Evolutionary conservation across 441 rosid genomes (phyloP), one percentile per base, ranked within the genome.

Genomic region (Daphne laureola): DNA sequence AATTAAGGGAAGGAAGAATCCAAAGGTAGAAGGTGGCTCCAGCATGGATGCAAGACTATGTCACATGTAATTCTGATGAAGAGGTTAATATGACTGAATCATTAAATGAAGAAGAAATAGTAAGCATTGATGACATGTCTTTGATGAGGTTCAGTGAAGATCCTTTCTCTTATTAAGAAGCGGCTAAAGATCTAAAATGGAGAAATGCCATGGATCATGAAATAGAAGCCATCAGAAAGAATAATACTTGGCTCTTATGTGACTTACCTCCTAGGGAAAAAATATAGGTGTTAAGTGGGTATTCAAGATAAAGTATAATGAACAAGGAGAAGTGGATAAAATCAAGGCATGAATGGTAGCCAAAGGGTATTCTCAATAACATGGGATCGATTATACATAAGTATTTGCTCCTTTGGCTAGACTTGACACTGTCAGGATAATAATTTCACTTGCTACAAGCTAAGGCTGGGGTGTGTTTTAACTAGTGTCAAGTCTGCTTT

Each of bases 281-380:
- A 57, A 0, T 3, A 64, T 57, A 43, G 53, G 62, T 7, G 62
- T 63, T 1, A 63, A 63, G 45, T 63, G 67, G 67, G 46, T 63
- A 12, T 63, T 17, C 43, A 63, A 55, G 13, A 63, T 18, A 43
- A 55, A 55, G 12, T 2, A 44, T 0, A 56, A 45, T 4, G 14
- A 56, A n/a, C 0, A n/a, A 1, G 51, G 62, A 0, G 46, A 43
- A 25, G 14, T 62, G 2, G 59, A 62, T 12, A 62, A 62, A 38
- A 36, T 15, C 25, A 57, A 56, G 38, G 58, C 57, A 0, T 8
- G 58, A 4, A 15, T 57, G 4, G 52, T 64, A 0, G 68, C 51
- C 0, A 50, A 64, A 43, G 62, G 57, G 2, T 55, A 55, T 8
- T 23, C 8, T 0, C 50, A 49, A 43, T 11, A 44, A 9, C 51